Conservation (phyloP, 257 asterid species). For the Gentiana dahurica region DNA sequence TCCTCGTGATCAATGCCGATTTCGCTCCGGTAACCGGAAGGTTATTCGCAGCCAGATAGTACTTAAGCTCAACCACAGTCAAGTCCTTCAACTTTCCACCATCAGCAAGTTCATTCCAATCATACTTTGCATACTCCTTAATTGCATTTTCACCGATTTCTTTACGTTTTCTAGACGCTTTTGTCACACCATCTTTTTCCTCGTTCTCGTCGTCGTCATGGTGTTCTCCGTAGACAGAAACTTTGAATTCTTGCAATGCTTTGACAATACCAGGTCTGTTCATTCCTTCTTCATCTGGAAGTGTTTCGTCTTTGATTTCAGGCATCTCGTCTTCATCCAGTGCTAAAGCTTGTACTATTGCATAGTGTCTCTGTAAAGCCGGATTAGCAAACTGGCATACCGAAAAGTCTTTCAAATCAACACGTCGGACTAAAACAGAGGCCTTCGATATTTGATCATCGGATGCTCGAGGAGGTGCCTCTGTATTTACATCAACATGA, state of each 20-base stretch:
- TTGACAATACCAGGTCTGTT: slow-evolving; percentile 83
- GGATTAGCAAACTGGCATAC: slow-evolving; percentile 97
- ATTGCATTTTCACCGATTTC: slow-evolving; percentile 52
- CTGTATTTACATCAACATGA: slow-evolving; percentile 32
- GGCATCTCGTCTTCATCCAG: slow-evolving; percentile 97
- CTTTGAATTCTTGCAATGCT: slow-evolving; percentile 78
- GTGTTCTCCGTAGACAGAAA: slow-evolving; percentile 63
- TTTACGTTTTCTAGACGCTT: slow-evolving; percentile 64
- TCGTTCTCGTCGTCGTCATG: slow-evolving; percentile 26
- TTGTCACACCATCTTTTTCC: slow-evolving; percentile 27
- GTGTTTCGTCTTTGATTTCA: slow-evolving; percentile 80
- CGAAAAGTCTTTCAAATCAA: slow-evolving; percentile 78
- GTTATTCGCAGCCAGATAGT: slow-evolving; percentile 47
- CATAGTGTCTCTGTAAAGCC: slow-evolving; percentile 97
- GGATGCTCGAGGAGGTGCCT: slow-evolving; percentile 55
- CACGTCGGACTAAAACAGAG: slow-evolving; percentile 52
- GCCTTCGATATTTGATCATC: slow-evolving; percentile 81
- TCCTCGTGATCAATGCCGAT: slow-evolving; percentile 66
- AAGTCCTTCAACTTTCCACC: slow-evolving; percentile 86
- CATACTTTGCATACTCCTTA: slow-evolving; percentile 47
- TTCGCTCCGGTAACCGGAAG: slow-evolving; percentile 67
- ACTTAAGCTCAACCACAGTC: slow-evolving; percentile 66
- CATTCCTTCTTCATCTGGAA: slow-evolving; percentile 97
- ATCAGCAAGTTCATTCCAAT: slow-evolving; percentile 86
- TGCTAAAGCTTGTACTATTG: slow-evolving; percentile 89